Percentiles rank a stretch among this genome's conserved stretches.
Evolutionary conservation across 2,329 filamentous ascomycete species (phyloP).

Genomic region (Cladosporium sp.): DNA sequence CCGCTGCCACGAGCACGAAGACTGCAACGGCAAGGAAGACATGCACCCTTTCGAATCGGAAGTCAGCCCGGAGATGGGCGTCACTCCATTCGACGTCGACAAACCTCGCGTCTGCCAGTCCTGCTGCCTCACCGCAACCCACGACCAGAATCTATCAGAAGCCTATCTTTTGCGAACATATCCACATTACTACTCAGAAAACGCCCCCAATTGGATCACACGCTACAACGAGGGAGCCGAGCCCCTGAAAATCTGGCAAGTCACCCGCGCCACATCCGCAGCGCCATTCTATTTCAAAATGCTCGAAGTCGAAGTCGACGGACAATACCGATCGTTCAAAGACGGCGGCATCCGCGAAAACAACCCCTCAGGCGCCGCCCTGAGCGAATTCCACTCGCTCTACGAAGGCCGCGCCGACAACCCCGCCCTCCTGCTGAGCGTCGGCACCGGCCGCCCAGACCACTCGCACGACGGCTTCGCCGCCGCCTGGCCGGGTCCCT

Average conservation of each 20-base stretch:
- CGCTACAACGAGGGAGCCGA: conserved; percentile 47
- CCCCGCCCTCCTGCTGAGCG: conserved; percentile 43
- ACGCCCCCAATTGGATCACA: conserved; percentile 41
- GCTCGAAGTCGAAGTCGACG: conserved; percentile 41
- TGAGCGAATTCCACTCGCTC: conserved; percentile 44
- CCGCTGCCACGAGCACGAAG: conserved; percentile 41
- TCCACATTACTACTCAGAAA: conserved; percentile 41
- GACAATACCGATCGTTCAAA: conserved; percentile 40
- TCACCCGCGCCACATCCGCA: conserved; percentile 49
- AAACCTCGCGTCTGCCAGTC: conserved; percentile 33
- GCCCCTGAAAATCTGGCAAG: conserved; percentile 47
- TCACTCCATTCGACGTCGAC: conserved; percentile 20
- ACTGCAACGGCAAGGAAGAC: conserved; percentile 41
- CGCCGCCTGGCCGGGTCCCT: conserved; percentile 42
- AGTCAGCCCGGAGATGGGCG: too few species aligned
- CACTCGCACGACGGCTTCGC: conserved; percentile 44
- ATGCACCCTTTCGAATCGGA: conserved; percentile 41
- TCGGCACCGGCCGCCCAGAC: conserved; percentile 46
- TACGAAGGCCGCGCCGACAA: conserved; percentile 38
- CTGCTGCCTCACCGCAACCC: conserved; percentile 47
- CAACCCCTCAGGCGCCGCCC: conserved; percentile 46
- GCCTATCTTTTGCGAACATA: conserved; percentile 48
- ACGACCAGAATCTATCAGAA: conserved; percentile 44
- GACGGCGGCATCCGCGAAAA: conserved; percentile 50
- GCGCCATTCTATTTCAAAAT: conserved; percentile 51